Conservation (phyloP, 768 basidiomycete genomes). For the Royoungia palumana region DNA sequence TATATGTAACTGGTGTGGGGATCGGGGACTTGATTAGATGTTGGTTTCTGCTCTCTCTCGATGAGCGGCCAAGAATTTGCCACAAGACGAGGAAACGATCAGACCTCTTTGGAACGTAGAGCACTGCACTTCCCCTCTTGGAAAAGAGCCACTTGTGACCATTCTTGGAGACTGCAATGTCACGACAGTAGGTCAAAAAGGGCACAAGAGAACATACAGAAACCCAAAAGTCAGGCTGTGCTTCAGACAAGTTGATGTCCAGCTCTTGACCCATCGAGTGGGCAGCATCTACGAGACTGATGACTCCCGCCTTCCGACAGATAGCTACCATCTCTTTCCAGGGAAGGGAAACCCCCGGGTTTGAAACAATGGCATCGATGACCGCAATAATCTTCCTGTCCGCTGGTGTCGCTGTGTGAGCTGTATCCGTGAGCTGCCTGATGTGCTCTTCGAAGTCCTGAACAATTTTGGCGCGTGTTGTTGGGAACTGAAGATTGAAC, state of each 20-base stretch:
- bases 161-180: slow-evolving; percentile 47
- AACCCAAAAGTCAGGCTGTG: slow-evolving; percentile 73
- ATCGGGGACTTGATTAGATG: slow-evolving; percentile 56
- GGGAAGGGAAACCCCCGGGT: slow-evolving; percentile 61
- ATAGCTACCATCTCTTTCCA: slow-evolving; percentile 68
- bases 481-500: too few species aligned
- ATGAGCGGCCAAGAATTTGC: neutral
- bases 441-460: too few species aligned
- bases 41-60: slow-evolving; percentile 49
- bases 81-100: slow-evolving; percentile 5
- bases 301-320: slow-evolving; percentile 60
- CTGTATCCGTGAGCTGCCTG: too few species aligned
- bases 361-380: slow-evolving; percentile 57
- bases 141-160: slow-evolving; percentile 84
- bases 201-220: slow-evolving; percentile 45
- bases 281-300: slow-evolving; percentile 75
- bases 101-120: slow-evolving; percentile 70
- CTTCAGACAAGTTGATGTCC: slow-evolving; percentile 52
- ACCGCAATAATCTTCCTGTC: slow-evolving; percentile 54
- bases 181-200: neutral
- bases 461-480: too few species aligned
- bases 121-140: slow-evolving; percentile 62
- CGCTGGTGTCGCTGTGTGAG: slow-evolving; percentile 5
- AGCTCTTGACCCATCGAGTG: slow-evolving; percentile 74
- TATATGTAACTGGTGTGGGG: slow-evolving; percentile 53